Evolutionary conservation across 192 early-diverging fungal genomes (phyloP), one percentile per base, ranked within the genome.

Genomic region (Podila minutissima): DNA sequence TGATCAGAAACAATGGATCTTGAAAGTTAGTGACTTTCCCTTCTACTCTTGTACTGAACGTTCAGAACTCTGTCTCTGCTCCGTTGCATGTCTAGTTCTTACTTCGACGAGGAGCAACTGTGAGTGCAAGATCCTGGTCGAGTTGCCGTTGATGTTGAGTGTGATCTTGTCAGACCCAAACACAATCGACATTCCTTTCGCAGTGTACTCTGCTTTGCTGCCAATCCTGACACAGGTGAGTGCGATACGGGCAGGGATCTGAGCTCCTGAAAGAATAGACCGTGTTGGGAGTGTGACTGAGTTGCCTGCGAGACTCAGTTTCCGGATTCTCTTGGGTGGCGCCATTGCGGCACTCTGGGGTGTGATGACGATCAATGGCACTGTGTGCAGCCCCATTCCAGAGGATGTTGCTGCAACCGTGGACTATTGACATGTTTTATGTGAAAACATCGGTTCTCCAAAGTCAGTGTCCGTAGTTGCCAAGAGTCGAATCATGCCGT

Each of bases 111-210:
- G 58, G 13, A 64, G 66, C 12, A 79, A 35, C 35, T 72, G 61
- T 19, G 61, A 29, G 32, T 79, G 70, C 17, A 64, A 22, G 26
- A 79, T 68, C 60, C 35, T 67, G 12, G 76, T 79, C 1, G 60
- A 60, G 15, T 79, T 72, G 9, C 61, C 29, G 17, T 55, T 72
- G 61, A 79, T 72, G 12, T 63, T 72, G 28, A 79, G 19, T 24
- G 70, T 51, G 9, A 79, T 31, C n/a, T 70, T 64, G 48, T 79
- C 76, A 0, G n/a, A 32, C 10, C 65, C 70, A 64, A 79, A 79
- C 24, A 72, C 64, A 1, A 79, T 51, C 2, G 66, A 66, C 70
- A 71, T 72, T 1, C 69, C 69, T 12, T 24, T 49, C 1, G 66
- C 53, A 1, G 66, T 58, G 58, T 68, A 72, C 55, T 79, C 76